phyloP scores from a whole-genome alignment of 2,329 filamentous ascomycete species.

The Penicillium griseofulvum region DNA sequence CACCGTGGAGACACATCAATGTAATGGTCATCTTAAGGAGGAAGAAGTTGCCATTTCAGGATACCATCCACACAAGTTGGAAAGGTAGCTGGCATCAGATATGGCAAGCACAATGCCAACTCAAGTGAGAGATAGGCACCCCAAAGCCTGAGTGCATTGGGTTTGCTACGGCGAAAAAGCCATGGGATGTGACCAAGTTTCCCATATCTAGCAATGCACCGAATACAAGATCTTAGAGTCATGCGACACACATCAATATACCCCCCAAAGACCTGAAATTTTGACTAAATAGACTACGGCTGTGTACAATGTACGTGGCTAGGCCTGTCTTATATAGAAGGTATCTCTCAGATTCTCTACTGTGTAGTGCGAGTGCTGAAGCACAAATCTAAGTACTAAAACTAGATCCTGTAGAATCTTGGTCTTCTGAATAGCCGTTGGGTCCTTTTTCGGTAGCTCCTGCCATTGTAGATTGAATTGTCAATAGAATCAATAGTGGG shows the following conservation, averaged over 20 bases:
- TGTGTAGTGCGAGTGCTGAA: too few relatives aligned
- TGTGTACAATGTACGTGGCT: background rate
- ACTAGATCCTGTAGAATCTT: background rate
- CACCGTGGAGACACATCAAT: background rate
- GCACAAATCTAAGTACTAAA: background rate
- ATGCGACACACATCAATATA: background rate
- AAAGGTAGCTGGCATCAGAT: background rate
- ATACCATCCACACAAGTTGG: too few relatives aligned
- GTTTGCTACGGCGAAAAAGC: background rate
- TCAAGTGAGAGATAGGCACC: background rate
- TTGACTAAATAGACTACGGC: background rate
- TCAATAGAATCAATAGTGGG: too few relatives aligned
- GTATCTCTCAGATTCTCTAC: background rate
- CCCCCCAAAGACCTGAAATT: background rate
- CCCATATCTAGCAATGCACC: background rate
- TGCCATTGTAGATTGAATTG: background rate
- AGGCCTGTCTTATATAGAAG: too few relatives aligned
- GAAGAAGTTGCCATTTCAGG: background rate
- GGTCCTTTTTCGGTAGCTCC: background rate
- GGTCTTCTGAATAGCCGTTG: background rate
- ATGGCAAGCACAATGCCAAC: background rate
- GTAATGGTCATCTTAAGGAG: too few relatives aligned
- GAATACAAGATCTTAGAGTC: background rate
- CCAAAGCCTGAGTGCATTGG: background rate
- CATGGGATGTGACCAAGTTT: background rate